Percentiles rank a stretch among this genome's conserved stretches.
phyloP scores from a whole-genome alignment of 306 rosid species.

The Prunus campanulata region DNA sequence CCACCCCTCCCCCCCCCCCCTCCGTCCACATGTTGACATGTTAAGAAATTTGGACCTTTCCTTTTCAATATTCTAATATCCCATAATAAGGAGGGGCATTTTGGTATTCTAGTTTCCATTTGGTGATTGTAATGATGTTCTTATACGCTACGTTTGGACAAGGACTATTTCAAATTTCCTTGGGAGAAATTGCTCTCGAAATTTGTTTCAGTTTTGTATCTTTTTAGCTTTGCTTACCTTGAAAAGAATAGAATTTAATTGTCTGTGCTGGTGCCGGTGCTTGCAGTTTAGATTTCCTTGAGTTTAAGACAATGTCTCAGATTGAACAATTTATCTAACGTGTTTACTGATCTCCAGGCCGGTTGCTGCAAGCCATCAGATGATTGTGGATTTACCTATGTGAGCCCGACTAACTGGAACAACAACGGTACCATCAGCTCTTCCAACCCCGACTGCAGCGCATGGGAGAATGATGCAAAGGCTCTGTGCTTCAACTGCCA shows the following conservation, averaged over 20 bases:
- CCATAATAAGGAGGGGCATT: too few species aligned
- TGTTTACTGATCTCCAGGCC: slow-evolving; percentile 44
- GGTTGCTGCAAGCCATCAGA: slow-evolving; percentile 86
- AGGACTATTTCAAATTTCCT: neutral
- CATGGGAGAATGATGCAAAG: slow-evolving; percentile 44
- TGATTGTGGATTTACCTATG: slow-evolving; percentile 43
- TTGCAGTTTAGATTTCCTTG: neutral
- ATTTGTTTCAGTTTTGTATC: neutral
- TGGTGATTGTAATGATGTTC: too few species aligned
- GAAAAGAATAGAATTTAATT: too few species aligned
- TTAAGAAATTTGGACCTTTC: neutral
- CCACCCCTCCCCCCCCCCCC: neutral
- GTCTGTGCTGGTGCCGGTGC: neutral
- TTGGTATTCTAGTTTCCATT: neutral
- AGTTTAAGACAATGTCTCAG: neutral
- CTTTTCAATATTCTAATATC: too few species aligned
- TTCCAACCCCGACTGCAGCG: slow-evolving; percentile 43
- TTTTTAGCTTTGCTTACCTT: neutral
- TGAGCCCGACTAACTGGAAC: slow-evolving; percentile 44
- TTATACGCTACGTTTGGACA: neutral
- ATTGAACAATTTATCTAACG: neutral
- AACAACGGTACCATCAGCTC: neutral
- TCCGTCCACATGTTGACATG: neutral
- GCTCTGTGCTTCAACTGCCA: slow-evolving; percentile 65
- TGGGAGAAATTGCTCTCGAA: neutral